A percentile compares a stretch with the other conserved stretches of the same genome.
Evolutionary conservation across 2,329 filamentous ascomycete species (phyloP).

Genomic region (Fusarium gaditjirri): DNA sequence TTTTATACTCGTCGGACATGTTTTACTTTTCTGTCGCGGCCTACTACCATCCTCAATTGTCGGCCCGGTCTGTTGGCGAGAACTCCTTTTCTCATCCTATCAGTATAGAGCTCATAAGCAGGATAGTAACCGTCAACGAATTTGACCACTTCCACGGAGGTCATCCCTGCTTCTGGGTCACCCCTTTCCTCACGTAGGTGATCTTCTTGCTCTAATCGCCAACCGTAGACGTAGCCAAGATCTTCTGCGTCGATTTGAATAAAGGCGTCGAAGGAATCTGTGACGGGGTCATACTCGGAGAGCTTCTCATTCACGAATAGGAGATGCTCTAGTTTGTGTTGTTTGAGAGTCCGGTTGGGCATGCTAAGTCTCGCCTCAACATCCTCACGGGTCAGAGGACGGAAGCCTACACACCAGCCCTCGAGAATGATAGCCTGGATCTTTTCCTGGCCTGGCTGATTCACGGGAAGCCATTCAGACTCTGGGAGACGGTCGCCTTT

Average conservation of each 20-base stretch:
- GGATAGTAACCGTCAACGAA: slow-evolving; percentile 80
- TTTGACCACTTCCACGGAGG: slow-evolving; percentile 77
- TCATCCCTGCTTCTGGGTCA: slow-evolving; percentile 73
- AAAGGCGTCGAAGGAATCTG: slow-evolving; percentile 63
- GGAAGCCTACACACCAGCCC: slow-evolving; percentile 92
- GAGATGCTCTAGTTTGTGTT: slow-evolving; percentile 61
- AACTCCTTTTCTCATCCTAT: slow-evolving; percentile 67
- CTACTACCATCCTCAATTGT: slow-evolving; percentile 72
- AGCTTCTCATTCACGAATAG: slow-evolving; percentile 62
- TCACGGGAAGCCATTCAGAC: slow-evolving; percentile 69
- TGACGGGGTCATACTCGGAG: slow-evolving; percentile 59
- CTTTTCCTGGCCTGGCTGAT: slow-evolving; percentile 59
- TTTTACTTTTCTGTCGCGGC: slow-evolving; percentile 68
- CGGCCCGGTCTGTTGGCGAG: slow-evolving; percentile 61
- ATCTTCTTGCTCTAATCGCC: slow-evolving; percentile 84
- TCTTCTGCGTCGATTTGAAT: slow-evolving; percentile 76
- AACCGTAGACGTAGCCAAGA: slow-evolving; percentile 80
- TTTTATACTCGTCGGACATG: slow-evolving; percentile 61
- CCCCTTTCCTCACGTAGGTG: slow-evolving; percentile 73
- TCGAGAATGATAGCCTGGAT: slow-evolving; percentile 81
- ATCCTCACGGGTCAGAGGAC: slow-evolving; percentile 64
- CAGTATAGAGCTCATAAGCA: slow-evolving; percentile 76
- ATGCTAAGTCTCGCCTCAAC: slow-evolving; percentile 63
- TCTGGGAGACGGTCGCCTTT: slow-evolving; percentile 78
- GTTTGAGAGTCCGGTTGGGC: slow-evolving; percentile 60